These are phyloP conservation scores for Arabidopsis arenosa DNA, from an alignment of 345 rosid genomes.

Conservation along the genomic window DNA sequence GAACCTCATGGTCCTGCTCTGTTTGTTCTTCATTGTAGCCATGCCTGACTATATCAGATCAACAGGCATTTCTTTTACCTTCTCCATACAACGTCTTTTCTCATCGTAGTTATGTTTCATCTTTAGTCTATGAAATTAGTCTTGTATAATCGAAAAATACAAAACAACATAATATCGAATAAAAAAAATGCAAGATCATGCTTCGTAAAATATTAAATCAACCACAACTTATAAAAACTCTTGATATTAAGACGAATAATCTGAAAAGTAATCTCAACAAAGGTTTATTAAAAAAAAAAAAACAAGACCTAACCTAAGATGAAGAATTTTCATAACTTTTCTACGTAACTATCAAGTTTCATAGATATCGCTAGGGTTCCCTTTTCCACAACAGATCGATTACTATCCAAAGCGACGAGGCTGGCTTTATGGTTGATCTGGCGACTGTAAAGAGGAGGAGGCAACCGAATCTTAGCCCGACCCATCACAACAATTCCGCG, in stretches of 20 bases:
- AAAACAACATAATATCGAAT: not conserved
- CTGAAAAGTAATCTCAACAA: not conserved
- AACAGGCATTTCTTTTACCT: not conserved
- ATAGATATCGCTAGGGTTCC: not conserved
- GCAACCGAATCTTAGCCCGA: not conserved
- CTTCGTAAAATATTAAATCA: not conserved
- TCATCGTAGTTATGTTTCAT: conserved; percentile 8
- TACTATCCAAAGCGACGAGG: not conserved
- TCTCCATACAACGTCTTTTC: not conserved
- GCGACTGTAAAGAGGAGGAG: not conserved
- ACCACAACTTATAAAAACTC: not conserved
- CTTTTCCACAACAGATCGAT: not conserved
- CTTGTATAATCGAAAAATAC: not conserved
- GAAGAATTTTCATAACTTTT: not conserved
- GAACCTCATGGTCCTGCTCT: conserved; percentile 65
- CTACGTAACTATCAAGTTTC: not conserved
- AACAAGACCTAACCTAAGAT: not conserved
- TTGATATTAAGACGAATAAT: not conserved
- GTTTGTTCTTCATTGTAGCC: conserved; percentile 60
- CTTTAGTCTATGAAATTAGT: not conserved
- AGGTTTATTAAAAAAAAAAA: not conserved
- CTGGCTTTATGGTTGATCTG: not conserved
- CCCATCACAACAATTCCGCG: not conserved
- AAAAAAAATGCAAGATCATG: not conserved
- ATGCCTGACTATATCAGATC: conserved; percentile 32